A percentile compares a stretch with the other conserved stretches of the same genome.
phyloP scores from a whole-genome alignment of 1,284 basidiomycete genomes.

The Apiotrichum brassicae region DNA sequence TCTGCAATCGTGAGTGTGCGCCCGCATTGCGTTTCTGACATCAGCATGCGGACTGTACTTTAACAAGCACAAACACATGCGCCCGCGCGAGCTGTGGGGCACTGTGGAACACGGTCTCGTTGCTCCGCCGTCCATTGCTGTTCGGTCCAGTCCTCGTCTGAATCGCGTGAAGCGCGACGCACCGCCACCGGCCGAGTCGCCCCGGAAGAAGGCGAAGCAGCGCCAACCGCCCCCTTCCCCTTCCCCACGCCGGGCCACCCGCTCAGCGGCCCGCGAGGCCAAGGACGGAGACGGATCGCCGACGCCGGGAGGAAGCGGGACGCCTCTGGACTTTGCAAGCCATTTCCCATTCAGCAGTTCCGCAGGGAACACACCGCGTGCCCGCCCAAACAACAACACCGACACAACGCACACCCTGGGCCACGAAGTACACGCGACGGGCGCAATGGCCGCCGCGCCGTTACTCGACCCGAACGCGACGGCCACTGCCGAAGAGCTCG shows the following conservation, averaged over 20 bases:
- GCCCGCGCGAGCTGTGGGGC: conserved; percentile 38
- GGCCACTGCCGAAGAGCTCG: conserved; percentile 8
- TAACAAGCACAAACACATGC: conserved; percentile 42
- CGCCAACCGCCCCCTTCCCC: conserved; percentile 22
- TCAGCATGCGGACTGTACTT: conserved; percentile 43
- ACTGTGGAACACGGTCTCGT: neutral
- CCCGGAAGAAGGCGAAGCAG: conserved; percentile 19
- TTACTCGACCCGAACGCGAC: neutral
- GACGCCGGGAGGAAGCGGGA: conserved; percentile 6
- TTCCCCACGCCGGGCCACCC: conserved; percentile 24
- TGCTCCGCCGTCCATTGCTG: neutral
- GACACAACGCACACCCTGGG: too few species aligned
- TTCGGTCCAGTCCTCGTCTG: neutral
- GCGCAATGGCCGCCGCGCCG: neutral
- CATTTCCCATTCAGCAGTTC: conserved; percentile 12
- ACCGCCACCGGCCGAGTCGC: conserved; percentile 18
- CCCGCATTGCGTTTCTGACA: conserved; percentile 2
- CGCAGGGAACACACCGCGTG: neutral
- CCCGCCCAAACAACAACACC: neutral
- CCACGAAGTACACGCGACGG: neutral
- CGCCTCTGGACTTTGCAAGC: conserved; percentile 5
- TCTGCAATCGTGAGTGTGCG: conserved; percentile 40
- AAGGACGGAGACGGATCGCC: conserved; percentile 5
- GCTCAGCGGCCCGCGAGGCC: conserved; percentile 14
- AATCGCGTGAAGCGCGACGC: neutral